phyloP scores from a whole-genome alignment of 129 eudicot genomes.

The Centaurea solstitialis region DNA sequence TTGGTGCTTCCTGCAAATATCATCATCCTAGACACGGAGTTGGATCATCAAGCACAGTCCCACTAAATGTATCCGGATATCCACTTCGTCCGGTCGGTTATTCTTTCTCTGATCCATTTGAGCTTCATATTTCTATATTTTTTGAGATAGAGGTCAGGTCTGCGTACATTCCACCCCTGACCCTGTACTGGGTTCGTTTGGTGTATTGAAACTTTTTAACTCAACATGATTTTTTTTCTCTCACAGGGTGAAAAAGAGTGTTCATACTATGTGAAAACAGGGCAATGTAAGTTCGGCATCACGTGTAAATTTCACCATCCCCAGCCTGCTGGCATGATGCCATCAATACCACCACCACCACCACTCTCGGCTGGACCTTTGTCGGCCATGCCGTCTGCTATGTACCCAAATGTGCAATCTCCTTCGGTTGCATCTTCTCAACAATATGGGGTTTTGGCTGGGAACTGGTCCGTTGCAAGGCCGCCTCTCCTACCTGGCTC shows the following conservation, averaged over 20 bases:
- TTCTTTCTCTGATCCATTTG: not conserved
- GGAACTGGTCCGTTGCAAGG: slow-evolving; percentile 85
- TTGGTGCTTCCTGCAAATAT: slow-evolving; percentile 84
- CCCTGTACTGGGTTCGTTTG: not conserved
- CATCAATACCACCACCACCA: slow-evolving; percentile 40
- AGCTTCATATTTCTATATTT: not conserved
- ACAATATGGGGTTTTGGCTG: slow-evolving; percentile 64
- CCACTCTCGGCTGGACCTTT: slow-evolving; percentile 34
- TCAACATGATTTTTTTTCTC: slow-evolving; percentile 10
- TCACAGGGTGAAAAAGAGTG: slow-evolving; percentile 91
- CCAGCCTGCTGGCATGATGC: slow-evolving; percentile 58
- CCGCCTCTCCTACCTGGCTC: slow-evolving; percentile 71
- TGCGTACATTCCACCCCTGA: not conserved
- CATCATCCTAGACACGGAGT: slow-evolving; percentile 90
- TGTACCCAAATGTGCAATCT: slow-evolving; percentile 55
- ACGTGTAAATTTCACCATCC: slow-evolving; percentile 96
- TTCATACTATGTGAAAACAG: slow-evolving; percentile 76
- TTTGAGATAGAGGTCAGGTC: not conserved
- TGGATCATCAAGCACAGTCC: slow-evolving; percentile 48
- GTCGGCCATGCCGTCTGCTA: slow-evolving; percentile 51
- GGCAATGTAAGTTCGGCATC: slow-evolving; percentile 88
- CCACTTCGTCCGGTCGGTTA: slow-evolving; percentile 77
- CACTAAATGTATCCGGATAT: slow-evolving; percentile 70
- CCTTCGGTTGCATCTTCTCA: slow-evolving; percentile 65
- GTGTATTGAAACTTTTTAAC: slow-evolving; percentile 5